phyloP scores from a whole-genome alignment of 2,329 filamentous ascomycete genomes.

The Cadophora sp. region DNA sequence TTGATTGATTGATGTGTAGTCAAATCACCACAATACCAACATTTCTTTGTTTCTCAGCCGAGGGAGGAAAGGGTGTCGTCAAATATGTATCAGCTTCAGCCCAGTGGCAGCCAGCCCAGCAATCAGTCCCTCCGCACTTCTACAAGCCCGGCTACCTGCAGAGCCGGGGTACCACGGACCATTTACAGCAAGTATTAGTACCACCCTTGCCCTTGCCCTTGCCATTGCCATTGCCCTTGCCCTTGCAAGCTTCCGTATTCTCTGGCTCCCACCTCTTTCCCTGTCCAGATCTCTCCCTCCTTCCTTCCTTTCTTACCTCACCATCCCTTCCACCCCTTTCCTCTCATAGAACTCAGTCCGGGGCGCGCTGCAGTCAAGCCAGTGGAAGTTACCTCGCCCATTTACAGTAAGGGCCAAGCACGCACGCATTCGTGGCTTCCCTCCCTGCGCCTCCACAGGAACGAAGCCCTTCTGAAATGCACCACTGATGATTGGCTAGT shows the following conservation, averaged over 20 bases:
- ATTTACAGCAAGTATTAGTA: neutral
- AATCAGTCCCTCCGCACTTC: neutral
- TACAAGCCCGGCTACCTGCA: too few relatives aligned
- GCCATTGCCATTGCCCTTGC: neutral
- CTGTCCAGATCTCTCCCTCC: too few relatives aligned
- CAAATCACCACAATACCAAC: neutral
- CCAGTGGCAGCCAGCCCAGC: neutral
- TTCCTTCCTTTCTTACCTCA: too few relatives aligned
- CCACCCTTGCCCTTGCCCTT: neutral
- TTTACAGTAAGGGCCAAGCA: neutral
- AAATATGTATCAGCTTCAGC: slow-evolving; percentile 14
- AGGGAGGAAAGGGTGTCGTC: neutral
- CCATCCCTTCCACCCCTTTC: neutral
- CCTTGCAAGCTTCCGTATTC: too few relatives aligned
- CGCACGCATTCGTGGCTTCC: slow-evolving; percentile 1
- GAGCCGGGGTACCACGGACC: neutral
- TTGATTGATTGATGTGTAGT: neutral
- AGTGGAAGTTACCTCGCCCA: neutral
- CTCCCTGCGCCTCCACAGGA: slow-evolving; percentile 18
- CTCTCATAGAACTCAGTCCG: neutral
- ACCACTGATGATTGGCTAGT: neutral
- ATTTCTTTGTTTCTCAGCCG: neutral
- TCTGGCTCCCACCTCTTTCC: too few relatives aligned
- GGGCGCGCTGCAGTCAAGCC: neutral
- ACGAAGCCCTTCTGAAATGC: slow-evolving; percentile 8